Base-by-base conservation (phyloP, 2,329 filamentous ascomycete genomes). In the Elsinoe australis region DNA sequence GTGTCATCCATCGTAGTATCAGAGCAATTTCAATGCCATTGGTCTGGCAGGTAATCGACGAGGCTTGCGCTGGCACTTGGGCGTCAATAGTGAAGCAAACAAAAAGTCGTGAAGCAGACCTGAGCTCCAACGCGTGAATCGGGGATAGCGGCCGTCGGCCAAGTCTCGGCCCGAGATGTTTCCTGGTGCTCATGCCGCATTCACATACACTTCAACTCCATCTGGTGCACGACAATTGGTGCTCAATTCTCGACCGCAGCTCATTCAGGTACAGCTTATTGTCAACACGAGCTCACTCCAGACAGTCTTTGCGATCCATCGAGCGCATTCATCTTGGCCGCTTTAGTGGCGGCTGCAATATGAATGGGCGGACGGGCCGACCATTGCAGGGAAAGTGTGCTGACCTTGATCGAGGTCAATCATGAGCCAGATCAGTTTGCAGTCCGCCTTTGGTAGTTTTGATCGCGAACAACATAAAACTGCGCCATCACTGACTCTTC, bases 1-100 rank as follows among this genome's bases (percentile, higher is more conserved):
- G 79, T 71, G 61, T 84, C 82, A 64, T 83, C 80, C 87, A 92
- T 90, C 56, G 60, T 50, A 60, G 51, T 50, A 54, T 44, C 39
- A 2, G 28, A 26, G 36, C 34, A 8, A 47, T 29, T 7, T 6
- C 36, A 9, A 14, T 21, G 15, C 39, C 39, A 32, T 12, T 29
- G 26, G 7, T 6, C 6, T 29, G 12, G 7, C 26, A 6, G 6
- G 26, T 7, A 29, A 29, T 29, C 12, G 26, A 29, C 12, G 26
- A 29, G 26, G 7, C 7, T 29, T 29, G n/a, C n/a, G n/a, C n/a
- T 41, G 36, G 18, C 19, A 14, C 6, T 8, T 14, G 21, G 18
- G 3, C n/a, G 22, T 21, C 12, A 24, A 32, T 21, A 26, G 19
- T 41, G 36, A 14, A 2, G 36, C 22, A 32, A 19, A 15, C 26